phyloP scores from a whole-genome alignment of 345 rosid genomes.

The Eucalyptus virginea region DNA sequence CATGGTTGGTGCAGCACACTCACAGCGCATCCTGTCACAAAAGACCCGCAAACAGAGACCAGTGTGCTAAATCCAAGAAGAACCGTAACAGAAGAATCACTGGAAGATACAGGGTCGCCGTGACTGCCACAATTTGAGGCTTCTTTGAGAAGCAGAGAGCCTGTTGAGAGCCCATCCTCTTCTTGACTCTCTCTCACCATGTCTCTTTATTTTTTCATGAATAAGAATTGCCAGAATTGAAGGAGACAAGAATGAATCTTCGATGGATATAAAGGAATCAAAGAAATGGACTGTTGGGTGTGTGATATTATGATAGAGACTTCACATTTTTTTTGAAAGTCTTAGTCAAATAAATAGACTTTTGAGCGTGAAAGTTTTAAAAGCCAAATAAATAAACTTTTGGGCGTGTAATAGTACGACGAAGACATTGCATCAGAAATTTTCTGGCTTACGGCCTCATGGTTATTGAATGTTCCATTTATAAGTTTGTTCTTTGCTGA shows the following conservation, averaged over 20 bases:
- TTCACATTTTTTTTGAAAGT: too few species aligned
- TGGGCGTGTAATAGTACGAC: not conserved
- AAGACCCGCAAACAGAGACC: constrained; percentile 23
- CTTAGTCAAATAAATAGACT: too few species aligned
- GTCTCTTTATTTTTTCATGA: not conserved
- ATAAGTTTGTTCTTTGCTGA: not conserved
- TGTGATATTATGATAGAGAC: not conserved
- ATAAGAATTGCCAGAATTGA: not conserved
- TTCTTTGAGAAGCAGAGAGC: not conserved
- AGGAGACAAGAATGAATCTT: not conserved
- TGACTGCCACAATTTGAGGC: not conserved
- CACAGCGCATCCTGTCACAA: constrained; percentile 21
- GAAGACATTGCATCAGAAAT: not conserved
- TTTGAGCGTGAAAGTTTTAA: too few species aligned
- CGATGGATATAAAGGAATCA: not conserved
- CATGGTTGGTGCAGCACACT: not conserved
- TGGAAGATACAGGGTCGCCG: not conserved
- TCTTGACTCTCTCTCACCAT: not conserved
- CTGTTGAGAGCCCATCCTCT: not conserved
- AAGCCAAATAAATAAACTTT: not conserved
- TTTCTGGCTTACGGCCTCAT: not conserved
- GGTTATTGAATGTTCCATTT: not conserved
- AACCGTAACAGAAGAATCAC: constrained; percentile 2
- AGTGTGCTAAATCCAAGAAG: constrained; percentile 26
- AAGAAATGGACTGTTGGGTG: not conserved